Conservation (phyloP, 805 yeast genomes). For the Diddensiella santjacobensis region DNA sequence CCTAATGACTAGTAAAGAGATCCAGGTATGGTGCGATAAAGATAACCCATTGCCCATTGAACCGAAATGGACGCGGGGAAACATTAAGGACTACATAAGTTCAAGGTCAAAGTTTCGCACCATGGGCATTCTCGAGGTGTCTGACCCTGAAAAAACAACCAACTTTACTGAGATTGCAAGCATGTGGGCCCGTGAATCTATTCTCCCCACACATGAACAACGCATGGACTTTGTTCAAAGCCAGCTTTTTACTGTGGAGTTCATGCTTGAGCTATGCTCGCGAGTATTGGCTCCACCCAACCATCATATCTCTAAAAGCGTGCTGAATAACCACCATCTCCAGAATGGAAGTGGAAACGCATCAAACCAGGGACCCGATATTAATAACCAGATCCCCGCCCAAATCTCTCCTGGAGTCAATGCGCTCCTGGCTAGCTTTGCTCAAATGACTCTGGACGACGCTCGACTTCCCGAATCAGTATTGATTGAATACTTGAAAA, state of each 20-base stretch:
- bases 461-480: not conserved
- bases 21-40: slow-evolving; percentile 18
- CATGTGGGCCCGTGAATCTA: slow-evolving; percentile 14
- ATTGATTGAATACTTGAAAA: slow-evolving; percentile 6
- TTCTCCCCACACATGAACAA: slow-evolving; percentile 6
- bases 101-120: slow-evolving; percentile 16
- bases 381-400: slow-evolving; percentile 12
- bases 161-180: slow-evolving; percentile 11
- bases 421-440: slow-evolving; percentile 8
- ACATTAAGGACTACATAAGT: slow-evolving; percentile 14
- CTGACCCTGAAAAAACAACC: slow-evolving; percentile 13
- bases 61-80: slow-evolving; percentile 20
- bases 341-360: not conserved
- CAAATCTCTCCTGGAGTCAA: slow-evolving; percentile 15
- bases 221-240: slow-evolving; percentile 9
- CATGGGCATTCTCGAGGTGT: slow-evolving; percentile 9
- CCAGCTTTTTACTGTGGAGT: slow-evolving; percentile 10
- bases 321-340: not conserved
- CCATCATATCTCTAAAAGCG: not conserved
- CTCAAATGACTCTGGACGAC: not conserved
- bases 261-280: slow-evolving; percentile 13
- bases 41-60: slow-evolving; percentile 16
- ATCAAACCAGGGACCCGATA: not conserved
- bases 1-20: slow-evolving; percentile 5
- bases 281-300: slow-evolving; percentile 6